Conservation (phyloP, 176 grass and related monocot species). For the Lolium perenne region DNA sequence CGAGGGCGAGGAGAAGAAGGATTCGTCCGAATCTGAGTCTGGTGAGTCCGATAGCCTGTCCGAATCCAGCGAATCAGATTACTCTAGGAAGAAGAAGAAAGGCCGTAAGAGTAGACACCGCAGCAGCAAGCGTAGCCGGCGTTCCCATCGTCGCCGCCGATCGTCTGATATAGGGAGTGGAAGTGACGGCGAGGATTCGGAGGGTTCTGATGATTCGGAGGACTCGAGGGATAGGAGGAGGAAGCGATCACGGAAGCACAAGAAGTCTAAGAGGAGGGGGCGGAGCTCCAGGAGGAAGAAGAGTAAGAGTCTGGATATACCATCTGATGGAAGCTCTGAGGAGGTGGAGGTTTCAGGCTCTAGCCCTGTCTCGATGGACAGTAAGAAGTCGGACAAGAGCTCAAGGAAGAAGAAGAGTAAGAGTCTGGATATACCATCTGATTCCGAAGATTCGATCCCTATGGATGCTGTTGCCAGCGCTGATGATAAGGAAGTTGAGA, state of each 20-base stretch:
- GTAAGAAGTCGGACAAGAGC: constrained; percentile 53
- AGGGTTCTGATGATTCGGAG: constrained; percentile 55
- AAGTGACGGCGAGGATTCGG: constrained; percentile 58
- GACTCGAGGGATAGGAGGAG: constrained; percentile 57
- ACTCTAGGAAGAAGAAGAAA: constrained; percentile 52
- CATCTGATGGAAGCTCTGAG: constrained; percentile 45
- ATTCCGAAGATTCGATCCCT: constrained; percentile 45
- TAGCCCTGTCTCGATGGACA: constrained; percentile 40
- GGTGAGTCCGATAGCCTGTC: constrained; percentile 61
- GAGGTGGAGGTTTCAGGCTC: constrained; percentile 48
- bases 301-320: constrained; percentile 37
- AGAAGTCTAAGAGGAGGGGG: constrained; percentile 55
- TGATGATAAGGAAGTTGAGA: constrained; percentile 49
- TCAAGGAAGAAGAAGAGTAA: constrained; percentile 53
- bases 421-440: constrained; percentile 2
- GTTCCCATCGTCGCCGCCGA: background rate
- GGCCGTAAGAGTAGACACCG: constrained; percentile 50
- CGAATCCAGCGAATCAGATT: constrained; percentile 51
- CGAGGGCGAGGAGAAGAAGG: constrained; percentile 50
- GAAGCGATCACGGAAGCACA: constrained; percentile 54
- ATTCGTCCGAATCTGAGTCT: constrained; percentile 45
- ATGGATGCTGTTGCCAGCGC: constrained; percentile 43
- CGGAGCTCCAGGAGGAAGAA: constrained; percentile 56
- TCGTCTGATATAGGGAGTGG: constrained; percentile 46
- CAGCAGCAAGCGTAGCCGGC: constrained; percentile 51